Evolutionary conservation across 1,139 yeast species (phyloP).

Genomic region (Citeromyces siamensis): DNA sequence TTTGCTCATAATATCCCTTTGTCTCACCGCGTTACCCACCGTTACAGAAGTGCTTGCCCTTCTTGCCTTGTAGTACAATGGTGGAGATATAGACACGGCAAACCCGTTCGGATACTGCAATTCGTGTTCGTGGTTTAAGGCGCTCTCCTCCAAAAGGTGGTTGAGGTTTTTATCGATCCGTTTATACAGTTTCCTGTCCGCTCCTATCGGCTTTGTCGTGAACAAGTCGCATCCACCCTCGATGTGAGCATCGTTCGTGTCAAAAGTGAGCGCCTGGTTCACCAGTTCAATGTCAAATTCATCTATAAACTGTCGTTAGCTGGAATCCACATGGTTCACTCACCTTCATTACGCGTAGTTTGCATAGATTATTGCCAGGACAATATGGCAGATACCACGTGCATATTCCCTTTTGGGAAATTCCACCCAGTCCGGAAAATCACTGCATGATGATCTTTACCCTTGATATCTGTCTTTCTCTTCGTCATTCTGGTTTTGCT

Average conservation of each 20-base stretch:
- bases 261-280: slow-evolving; percentile 78
- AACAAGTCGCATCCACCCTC: slow-evolving; percentile 92
- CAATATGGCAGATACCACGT: slow-evolving; percentile 1
- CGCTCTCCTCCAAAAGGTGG: slow-evolving; percentile 47
- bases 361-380: slow-evolving; percentile 2
- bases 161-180: slow-evolving; percentile 76
- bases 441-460: too few relatives aligned
- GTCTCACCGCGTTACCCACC: slow-evolving; percentile 2
- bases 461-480: too few relatives aligned
- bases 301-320: slow-evolving; percentile 57
- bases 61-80: slow-evolving; percentile 1
- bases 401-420: too few relatives aligned
- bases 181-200: slow-evolving; percentile 81
- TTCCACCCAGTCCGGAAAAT: too few relatives aligned
- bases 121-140: slow-evolving; percentile 16
- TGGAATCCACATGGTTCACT: background rate
- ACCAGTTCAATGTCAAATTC: slow-evolving; percentile 84
- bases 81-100: slow-evolving; percentile 4
- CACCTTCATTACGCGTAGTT: slow-evolving; percentile 1
- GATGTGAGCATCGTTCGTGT: slow-evolving; percentile 76
- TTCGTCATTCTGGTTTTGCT: too few relatives aligned
- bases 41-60: slow-evolving; percentile 5
- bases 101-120: background rate
- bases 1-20: background rate
- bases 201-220: slow-evolving; percentile 86